Evolutionary conservation across 805 yeast genomes (phyloP), one percentile per base, ranked within the genome.

Genomic region (Zygoascus ofunaensis): DNA sequence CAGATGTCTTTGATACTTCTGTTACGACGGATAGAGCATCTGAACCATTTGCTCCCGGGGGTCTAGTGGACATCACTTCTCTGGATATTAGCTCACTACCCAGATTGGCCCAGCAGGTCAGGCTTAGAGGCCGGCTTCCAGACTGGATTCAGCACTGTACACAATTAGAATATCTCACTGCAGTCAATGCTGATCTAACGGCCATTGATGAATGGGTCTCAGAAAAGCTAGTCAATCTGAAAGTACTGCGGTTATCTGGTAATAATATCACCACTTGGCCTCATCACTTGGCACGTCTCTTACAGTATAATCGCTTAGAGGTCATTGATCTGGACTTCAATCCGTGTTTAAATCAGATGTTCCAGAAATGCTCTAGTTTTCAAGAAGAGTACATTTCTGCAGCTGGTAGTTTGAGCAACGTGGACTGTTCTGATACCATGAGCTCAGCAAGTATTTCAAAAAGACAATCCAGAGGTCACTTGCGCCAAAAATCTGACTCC

Each of bases 231-330:
- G 41, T 38, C 15, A 41, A 55, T 32, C 52, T 58, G 18, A 33
- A 38, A 21, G 56, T 49, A 8, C 20, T 57, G 17, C 42, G 51
- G n/a, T 49, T 58, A 2, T 43, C 50, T 8, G 49, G 50, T 17
- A 58, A 58, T 38, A 34, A 45, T n/a, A 57, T 58, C 26, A 41
- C 55, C 3, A 54, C 57, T 8, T 58, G 62, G 62, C 62, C 62
- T 2, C 51, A 49, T 34, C 58, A 52, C 33, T 48, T 58, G 19
- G 49, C 45, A 2, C 19, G 43, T 7, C 37, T 57, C 34, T 44
- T 46, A 2, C 39, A 44, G 5, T 39, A 45, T 32, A 47, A 47
- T 7, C 45, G 52, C 19, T 49, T 58, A 10, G 24, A 42, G 22
- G 53, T 54, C 12, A 32, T 58, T 14, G 48, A 48, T 12, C 41